A percentile compares a stretch with the other conserved stretches of the same genome.
Conservation (phyloP, 1,284 basidiomycete species). For the Mycosarcoma maydis region DNA sequence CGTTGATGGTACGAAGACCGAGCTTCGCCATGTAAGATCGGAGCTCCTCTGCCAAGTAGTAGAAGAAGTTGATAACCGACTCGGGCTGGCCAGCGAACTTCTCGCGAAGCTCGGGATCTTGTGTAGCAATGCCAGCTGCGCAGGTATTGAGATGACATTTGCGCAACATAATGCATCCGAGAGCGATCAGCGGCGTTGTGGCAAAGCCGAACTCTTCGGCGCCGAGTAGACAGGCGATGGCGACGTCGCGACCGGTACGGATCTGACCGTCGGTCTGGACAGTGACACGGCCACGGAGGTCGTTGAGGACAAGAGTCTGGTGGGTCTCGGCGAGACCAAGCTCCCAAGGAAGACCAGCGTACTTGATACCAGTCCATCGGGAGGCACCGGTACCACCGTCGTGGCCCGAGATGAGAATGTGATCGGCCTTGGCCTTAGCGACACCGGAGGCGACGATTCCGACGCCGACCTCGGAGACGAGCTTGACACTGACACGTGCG, state of each 20-base stretch:
- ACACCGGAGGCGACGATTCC: constrained; percentile 64
- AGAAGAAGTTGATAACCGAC: constrained; percentile 65
- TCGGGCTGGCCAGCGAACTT: constrained; percentile 64
- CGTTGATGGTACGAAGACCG: constrained; percentile 62
- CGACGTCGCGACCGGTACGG: constrained; percentile 59
- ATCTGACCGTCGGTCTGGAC: constrained; percentile 64
- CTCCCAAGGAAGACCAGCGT: constrained; percentile 65
- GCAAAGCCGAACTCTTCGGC: constrained; percentile 64
- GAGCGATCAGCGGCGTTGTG: constrained; percentile 62
- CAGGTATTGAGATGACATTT: constrained; percentile 50
- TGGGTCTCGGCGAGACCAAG: constrained; percentile 65
- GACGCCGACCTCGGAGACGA: constrained; percentile 64
- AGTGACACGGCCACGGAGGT: constrained; percentile 61
- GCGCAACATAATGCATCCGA: constrained; percentile 61
- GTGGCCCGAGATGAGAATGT: constrained; percentile 63
- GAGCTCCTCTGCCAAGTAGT: constrained; percentile 61
- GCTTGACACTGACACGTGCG: constrained; percentile 62
- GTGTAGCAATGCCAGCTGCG: constrained; percentile 60
- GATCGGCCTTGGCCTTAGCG: constrained; percentile 65
- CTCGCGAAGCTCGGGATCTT: constrained; percentile 61
- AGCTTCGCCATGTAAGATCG: constrained; percentile 64
- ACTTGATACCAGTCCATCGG: constrained; percentile 64
- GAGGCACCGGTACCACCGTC: constrained; percentile 65
- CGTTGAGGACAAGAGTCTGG: constrained; percentile 64
- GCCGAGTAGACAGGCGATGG: constrained; percentile 62